A percentile compares a stretch with the other conserved stretches of the same genome.
Conservation (phyloP, 2,329 filamentous ascomycete genomes). For the Nectriaceae sp. region DNA sequence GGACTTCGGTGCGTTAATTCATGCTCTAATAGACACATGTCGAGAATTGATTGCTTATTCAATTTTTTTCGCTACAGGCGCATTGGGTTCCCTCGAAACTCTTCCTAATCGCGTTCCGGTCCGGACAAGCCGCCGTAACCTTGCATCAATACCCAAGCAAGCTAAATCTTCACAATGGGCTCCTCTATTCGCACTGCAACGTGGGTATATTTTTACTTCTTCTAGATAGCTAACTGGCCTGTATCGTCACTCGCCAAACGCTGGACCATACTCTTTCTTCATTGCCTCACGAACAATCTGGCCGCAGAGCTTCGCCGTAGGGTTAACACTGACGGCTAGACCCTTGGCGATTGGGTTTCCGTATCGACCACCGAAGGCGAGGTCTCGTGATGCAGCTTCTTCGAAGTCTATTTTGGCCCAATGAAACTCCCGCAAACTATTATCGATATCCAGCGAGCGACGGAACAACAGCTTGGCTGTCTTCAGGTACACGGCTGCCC, state of each 20-base stretch:
- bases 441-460: constrained; percentile 41
- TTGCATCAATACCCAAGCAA: no score
- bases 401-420: constrained; percentile 62
- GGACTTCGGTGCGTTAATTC: constrained; percentile 39
- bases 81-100: constrained; percentile 29
- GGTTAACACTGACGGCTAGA: constrained; percentile 65
- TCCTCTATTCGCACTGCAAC: no score
- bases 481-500: constrained; percentile 64
- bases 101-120: constrained; percentile 12
- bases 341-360: constrained; percentile 67
- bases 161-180: no score
- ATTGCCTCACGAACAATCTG: constrained; percentile 70
- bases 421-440: constrained; percentile 42
- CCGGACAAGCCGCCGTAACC: no score
- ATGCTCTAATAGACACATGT: not conserved
- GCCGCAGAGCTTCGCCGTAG: constrained; percentile 69
- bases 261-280: constrained; percentile 66
- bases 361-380: constrained; percentile 64
- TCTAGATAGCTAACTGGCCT: no score
- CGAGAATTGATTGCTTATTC: constrained; percentile 11
- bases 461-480: constrained; percentile 52
- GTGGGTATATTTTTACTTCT: no score
- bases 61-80: constrained; percentile 25
- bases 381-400: constrained; percentile 62
- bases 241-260: constrained; percentile 39